phyloP scores from a whole-genome alignment of 1,284 basidiomycete species.

The Limonomyces culmigenus region DNA sequence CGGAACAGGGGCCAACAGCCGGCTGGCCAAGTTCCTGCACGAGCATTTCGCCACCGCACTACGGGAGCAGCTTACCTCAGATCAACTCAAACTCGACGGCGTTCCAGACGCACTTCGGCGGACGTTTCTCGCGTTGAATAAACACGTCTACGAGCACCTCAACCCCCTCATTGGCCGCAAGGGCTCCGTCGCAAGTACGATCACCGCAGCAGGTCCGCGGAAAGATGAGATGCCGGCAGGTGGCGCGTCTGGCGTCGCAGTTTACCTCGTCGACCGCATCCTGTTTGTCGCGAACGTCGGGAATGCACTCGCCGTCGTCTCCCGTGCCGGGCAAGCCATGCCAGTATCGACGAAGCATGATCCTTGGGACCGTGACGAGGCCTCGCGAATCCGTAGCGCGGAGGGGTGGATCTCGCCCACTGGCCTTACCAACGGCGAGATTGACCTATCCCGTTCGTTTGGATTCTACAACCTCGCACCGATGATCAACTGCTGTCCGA shows the following conservation, averaged over 20 bases:
- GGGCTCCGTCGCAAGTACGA: conserved; percentile 46
- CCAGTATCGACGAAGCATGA: conserved; percentile 76
- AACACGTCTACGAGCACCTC: conserved; percentile 53
- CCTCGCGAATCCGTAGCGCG: conserved; percentile 72
- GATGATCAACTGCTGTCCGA: conserved; percentile 80
- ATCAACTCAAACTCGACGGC: conserved; percentile 39
- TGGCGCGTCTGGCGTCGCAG: conserved; percentile 79
- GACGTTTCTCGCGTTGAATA: conserved; percentile 76
- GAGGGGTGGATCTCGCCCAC: conserved; percentile 97
- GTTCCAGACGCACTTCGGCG: conserved; percentile 68
- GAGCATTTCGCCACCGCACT: conserved; percentile 71
- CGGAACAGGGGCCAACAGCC: conserved; percentile 45
- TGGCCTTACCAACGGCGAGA: conserved; percentile 85
- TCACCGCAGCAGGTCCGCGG: conserved; percentile 14
- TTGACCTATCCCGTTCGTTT: conserved; percentile 85
- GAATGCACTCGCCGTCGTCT: conserved; percentile 80
- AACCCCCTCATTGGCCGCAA: conserved; percentile 33
- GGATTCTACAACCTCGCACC: conserved; percentile 89
- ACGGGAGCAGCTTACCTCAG: conserved; percentile 37
- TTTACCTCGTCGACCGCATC: conserved; percentile 72
- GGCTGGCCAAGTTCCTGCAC: conserved; percentile 64
- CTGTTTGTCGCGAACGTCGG: conserved; percentile 89
- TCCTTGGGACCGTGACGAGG: conserved; percentile 80
- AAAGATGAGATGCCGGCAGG: conserved; percentile 28
- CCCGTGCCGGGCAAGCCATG: conserved; percentile 64